Base-by-base conservation (phyloP, 225 moss, liverwort and hornwort genomes). In the Straminergon stramineum region DNA sequence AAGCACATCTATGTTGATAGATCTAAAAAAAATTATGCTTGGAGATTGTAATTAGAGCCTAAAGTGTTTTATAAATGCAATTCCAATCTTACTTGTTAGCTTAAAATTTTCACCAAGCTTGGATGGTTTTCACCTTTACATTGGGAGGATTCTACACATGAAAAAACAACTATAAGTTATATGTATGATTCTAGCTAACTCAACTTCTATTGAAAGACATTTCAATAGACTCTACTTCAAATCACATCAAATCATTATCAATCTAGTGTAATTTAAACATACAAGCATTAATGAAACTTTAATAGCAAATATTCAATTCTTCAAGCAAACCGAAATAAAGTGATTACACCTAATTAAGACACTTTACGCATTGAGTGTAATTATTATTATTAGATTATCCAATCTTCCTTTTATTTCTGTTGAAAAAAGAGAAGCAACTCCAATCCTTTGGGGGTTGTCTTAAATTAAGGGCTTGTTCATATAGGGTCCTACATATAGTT, bases 401-500 rank as follows among this genome's bases (percentile, higher is more conserved):
- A 27, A 27, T 73, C 5, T 43, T 16, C 26, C 27, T 73, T 15
- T 43, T 73, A 16, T 43, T 73, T 27, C 41, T 41, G 9, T 41
- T 41, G 13, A 26, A 39, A 41, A 35, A 5, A 8, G 1, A 23
- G 4, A 39, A 15, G 5, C 15, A 26, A 71, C 41, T 70, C 41
- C 8, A 39, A 70, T 2, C 11, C 1, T 70, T 70, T 70, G 13
- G 2, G 0, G 8, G 8, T 70, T 70, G 24, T 0, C 3, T 2
- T 39, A 24, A 34, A 70, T 70, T 39, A 70, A 8, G 0, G 39
- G 8, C 14, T 39, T 7, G 7, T 70, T 70, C 15, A 14, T 39
- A 24, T 24, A 70, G 0, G 39, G 7, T 39, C 14, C 7, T 39
- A 24, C 3, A 71, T 71, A 41, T 41, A 8, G 1, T 41, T 26